A percentile compares a stretch with the other conserved stretches of the same genome.
phyloP scores from a whole-genome alignment of 2,329 filamentous ascomycete genomes.

The Berkeleyomyces basicola region DNA sequence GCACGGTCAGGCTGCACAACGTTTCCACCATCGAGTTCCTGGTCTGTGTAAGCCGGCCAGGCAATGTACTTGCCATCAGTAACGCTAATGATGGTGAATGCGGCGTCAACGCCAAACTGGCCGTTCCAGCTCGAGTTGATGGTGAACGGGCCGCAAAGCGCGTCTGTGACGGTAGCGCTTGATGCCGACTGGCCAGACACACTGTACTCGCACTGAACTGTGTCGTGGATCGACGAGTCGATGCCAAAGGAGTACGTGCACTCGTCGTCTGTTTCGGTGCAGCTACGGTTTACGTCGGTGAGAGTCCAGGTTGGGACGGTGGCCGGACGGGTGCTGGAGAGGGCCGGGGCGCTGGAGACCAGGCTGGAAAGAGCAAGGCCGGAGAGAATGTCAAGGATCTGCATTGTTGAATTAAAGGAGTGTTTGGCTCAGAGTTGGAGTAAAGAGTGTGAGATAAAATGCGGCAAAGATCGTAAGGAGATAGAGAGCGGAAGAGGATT shows the following conservation, averaged over 20 bases:
- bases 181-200: constrained; percentile 23
- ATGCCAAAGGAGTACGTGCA: constrained; percentile 30
- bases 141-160: constrained; percentile 31
- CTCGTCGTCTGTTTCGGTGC: constrained; percentile 23
- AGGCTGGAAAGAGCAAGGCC: constrained; percentile 1
- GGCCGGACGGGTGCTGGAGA: constrained; percentile 14
- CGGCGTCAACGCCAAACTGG: constrained; percentile 34
- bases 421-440: background rate
- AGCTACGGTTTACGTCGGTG: constrained; percentile 24
- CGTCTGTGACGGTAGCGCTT: constrained; percentile 20
- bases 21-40: constrained; percentile 23
- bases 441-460: too few species aligned
- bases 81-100: constrained; percentile 38
- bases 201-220: constrained; percentile 24
- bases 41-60: constrained; percentile 38
- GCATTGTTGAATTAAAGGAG: background rate
- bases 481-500: background rate
- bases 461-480: background rate
- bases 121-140: constrained; percentile 38
- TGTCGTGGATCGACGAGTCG: constrained; percentile 22
- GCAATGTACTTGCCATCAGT: constrained; percentile 30
- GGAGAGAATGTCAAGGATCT: background rate
- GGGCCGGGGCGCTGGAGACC: background rate
- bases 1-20: constrained; percentile 4
- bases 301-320: constrained; percentile 27